Base-by-base conservation (phyloP, 2,329 filamentous ascomycete genomes). In the Aureobasidium pullulans region DNA sequence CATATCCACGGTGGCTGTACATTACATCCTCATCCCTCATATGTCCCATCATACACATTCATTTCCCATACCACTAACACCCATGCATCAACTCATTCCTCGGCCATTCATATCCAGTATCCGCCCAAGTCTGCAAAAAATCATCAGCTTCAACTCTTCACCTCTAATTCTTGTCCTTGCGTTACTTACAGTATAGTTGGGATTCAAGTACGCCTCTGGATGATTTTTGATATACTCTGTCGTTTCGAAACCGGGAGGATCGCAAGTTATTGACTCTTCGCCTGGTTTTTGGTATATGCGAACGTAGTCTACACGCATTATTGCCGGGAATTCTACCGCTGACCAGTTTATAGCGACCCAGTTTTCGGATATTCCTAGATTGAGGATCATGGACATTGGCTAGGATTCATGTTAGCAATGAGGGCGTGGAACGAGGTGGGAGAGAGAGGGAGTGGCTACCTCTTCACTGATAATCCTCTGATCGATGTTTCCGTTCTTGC, bases 281-380 rank as follows among this genome's bases (percentile, higher is more conserved):
- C 76, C 79, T 56, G 73, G 69, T 61, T 76, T 75, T 66, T 83
- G 81, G 64, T 83, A 83, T 68, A 78, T 77, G 6, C 80, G 72
- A 13, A 83, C 76, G 65, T 83, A 82, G 62, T 82, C 80, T 34
- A 83, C 69, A 23, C 78, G 72, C 77, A 82, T 79, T 15, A 79
- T 71, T 0, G 79, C 76, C 0, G 78, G 80, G 60, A 79, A 81
- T n/a, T 65, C 67, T 43, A 82, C 67, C 3, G 75, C 65, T 1
- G 65, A 69, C 65, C 72, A 75, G 52, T 79, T 70, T 48, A 82
- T 78, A 61, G 71, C 23, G 10, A 54, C 50, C 57, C 57, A 59
- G 8, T 74, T 71, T 42, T 76, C 70, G 59, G 77, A 79, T 52
- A 82, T 73, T 1, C 80, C 80, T 4, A 83, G 67, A 61, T 83